Conservation (phyloP, 140 eudicot species). For the Eryngium alpinum region DNA sequence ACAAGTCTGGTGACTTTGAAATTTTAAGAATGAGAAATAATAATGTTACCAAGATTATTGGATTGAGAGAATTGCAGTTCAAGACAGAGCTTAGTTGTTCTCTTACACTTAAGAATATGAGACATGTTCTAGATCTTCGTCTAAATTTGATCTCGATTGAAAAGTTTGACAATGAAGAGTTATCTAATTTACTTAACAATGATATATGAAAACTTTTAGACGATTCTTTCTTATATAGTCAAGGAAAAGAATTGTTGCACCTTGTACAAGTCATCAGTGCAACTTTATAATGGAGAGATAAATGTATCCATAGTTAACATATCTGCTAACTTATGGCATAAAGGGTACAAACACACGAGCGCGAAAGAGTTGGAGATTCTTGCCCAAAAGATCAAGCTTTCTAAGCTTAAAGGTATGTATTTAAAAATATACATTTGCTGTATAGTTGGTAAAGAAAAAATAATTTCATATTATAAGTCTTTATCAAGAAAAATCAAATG, state of each 20-base stretch:
- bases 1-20: background rate
- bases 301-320: background rate
- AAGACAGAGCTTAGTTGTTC: background rate
- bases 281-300: background rate
- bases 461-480: background rate
- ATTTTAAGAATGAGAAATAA: background rate
- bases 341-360: conserved; percentile 1
- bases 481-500: background rate
- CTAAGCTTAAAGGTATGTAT: background rate
- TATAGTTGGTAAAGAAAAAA: background rate
- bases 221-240: background rate
- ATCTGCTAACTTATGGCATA: conserved; percentile 6
- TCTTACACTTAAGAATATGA: background rate
- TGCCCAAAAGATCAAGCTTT: background rate
- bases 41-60: background rate
- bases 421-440: background rate
- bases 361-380: background rate
- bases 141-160: conserved; percentile 19
- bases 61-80: background rate
- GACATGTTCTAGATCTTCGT: conserved; percentile 13
- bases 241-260: background rate
- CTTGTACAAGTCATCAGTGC: background rate
- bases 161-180: conserved; percentile 28
- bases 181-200: background rate
- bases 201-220: conserved; percentile 14